Conservation (phyloP, 2,329 filamentous ascomycete species). For the Coleophoma eucalyptorum region DNA sequence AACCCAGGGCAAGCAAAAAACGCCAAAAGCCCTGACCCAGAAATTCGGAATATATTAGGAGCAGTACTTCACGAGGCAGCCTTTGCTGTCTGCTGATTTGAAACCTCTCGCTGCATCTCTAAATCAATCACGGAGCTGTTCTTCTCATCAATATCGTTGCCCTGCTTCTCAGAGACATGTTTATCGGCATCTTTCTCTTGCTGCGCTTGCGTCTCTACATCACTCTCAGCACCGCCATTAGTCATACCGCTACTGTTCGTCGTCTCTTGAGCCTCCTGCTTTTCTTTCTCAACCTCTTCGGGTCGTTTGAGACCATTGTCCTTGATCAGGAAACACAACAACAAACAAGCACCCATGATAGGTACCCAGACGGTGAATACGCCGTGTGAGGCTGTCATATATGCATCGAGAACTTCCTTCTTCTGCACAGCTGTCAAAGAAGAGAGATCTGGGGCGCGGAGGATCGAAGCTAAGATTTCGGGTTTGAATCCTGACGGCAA, state of each 20-base stretch:
- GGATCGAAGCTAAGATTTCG: conserved; percentile 17
- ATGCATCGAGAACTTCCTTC: conserved; percentile 41
- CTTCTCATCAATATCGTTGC: no score
- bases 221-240: neutral
- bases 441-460: conserved; percentile 19
- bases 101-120: no score
- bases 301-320: conserved; percentile 40
- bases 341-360: conserved; percentile 44
- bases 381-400: conserved; percentile 47
- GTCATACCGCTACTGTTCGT: neutral
- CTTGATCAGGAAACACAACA: conserved; percentile 46
- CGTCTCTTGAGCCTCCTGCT: neutral
- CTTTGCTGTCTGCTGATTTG: no score
- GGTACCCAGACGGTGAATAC: conserved; percentile 56
- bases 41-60: no score
- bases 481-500: conserved; percentile 13
- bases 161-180: no score
- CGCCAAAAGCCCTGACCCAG: no score
- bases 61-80: no score
- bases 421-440: conserved; percentile 11
- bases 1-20: no score
- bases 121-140: no score
- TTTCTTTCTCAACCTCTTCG: conserved; percentile 16
- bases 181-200: neutral
- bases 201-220: neutral